Percentiles rank a stretch among this genome's conserved stretches.
phyloP scores from a whole-genome alignment of 176 grass and related monocot genomes.

The Canna indica region DNA sequence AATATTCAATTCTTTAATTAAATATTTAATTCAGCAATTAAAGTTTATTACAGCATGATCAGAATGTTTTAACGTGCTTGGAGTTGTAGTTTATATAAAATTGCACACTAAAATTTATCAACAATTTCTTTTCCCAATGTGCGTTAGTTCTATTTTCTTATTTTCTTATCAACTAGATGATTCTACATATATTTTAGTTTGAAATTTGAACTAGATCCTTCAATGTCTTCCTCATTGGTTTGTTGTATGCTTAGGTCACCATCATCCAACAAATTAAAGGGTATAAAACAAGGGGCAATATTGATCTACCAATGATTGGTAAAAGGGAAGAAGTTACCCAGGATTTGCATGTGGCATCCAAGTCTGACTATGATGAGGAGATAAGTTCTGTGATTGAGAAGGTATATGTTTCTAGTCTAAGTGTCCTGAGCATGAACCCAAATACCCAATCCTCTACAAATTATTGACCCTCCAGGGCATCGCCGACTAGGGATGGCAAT shows the following conservation, averaged over 20 bases:
- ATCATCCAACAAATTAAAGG: conserved; percentile 91
- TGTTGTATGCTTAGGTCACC: conserved; percentile 43
- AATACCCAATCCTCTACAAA: no score
- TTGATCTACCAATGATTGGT: conserved; percentile 76
- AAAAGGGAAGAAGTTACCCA: conserved; percentile 79
- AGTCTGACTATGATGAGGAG: conserved; percentile 92
- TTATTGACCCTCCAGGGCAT: no score
- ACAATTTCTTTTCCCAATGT: no score
- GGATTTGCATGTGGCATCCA: conserved; percentile 84
- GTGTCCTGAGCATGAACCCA: no score
- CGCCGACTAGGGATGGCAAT: no score
- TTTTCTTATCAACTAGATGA: not conserved
- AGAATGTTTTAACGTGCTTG: no score
- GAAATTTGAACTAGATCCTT: not conserved
- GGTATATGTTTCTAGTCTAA: conserved; percentile 24
- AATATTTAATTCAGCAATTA: no score
- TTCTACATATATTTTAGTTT: not conserved
- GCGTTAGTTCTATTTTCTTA: no score
- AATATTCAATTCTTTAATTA: no score
- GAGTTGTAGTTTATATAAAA: no score
- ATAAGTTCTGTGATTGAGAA: conserved; percentile 79
- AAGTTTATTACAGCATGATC: no score
- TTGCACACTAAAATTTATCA: no score
- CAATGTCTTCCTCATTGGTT: not conserved
- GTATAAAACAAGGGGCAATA: conserved; percentile 84